These are phyloP conservation scores for Oryza glumipatula DNA, from an alignment of 176 grass and related monocot species.

Conservation along the genomic window DNA sequence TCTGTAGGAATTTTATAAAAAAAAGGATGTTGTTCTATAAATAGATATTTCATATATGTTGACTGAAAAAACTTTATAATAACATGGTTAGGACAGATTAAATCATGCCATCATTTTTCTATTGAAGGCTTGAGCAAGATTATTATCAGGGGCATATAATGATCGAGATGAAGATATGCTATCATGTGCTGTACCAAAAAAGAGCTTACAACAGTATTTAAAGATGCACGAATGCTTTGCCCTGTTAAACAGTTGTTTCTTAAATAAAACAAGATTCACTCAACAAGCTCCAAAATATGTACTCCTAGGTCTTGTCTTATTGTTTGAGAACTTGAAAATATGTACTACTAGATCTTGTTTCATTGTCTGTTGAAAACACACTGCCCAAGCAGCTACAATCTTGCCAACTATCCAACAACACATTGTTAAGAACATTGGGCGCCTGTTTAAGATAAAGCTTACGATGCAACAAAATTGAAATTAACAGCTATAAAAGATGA, in stretches of 20 bases:
- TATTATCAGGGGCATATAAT: neutral
- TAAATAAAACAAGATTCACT: neutral
- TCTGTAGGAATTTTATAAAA: neutral
- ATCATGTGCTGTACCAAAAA: neutral
- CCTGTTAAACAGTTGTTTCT: neutral
- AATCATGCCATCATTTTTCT: neutral
- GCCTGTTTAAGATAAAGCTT: neutral
- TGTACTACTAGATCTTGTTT: too few relatives aligned
- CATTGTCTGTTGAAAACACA: too few relatives aligned
- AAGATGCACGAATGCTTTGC: neutral
- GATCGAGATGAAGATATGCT: neutral
- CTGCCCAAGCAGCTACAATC: too few relatives aligned
- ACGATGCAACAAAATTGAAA: conserved; percentile 8
- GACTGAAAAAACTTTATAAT: neutral
- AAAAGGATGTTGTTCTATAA: neutral
- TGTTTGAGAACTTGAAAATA: too few relatives aligned
- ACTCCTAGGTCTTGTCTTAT: neutral
- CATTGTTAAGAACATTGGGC: neutral
- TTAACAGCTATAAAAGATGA: neutral
- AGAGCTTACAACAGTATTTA: neutral
- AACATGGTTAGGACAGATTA: neutral
- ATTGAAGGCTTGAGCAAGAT: neutral
- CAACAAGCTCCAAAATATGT: neutral
- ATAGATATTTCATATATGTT: neutral
- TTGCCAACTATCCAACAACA: neutral